Evolutionary conservation across 2,329 filamentous ascomycete species (phyloP).

Genomic region (Stemphylium vesicarium): DNA sequence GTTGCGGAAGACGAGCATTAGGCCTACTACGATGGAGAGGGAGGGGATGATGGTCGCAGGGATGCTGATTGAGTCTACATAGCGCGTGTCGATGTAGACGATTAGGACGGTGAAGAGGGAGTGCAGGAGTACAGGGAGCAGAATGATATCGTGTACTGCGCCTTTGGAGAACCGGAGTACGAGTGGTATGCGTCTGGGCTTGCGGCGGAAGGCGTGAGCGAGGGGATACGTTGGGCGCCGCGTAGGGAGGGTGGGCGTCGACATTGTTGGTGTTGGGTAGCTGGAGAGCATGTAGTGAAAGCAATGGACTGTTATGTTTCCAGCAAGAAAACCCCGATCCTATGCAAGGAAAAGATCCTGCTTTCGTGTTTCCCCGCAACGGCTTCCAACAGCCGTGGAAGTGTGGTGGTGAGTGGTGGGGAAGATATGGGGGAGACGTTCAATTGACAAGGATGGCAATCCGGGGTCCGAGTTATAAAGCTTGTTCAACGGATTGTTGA

Average conservation of each 20-base stretch:
- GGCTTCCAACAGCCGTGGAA: not conserved
- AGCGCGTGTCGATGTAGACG: slow-evolving; percentile 61
- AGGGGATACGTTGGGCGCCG: slow-evolving; percentile 54
- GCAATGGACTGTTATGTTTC: not conserved
- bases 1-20: slow-evolving; percentile 73
- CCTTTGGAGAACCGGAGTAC: slow-evolving; percentile 70
- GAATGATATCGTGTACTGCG: slow-evolving; percentile 65
- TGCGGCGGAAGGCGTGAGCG: slow-evolving; percentile 53
- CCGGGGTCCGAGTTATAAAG: not conserved
- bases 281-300: not conserved
- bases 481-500: not conserved
- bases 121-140: slow-evolving; percentile 64
- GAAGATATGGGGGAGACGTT: slow-evolving; percentile 11
- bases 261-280: slow-evolving; percentile 6
- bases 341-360: not conserved
- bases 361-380: slow-evolving; percentile 7
- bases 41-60: slow-evolving; percentile 67
- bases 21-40: slow-evolving; percentile 68
- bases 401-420: slow-evolving; percentile 5
- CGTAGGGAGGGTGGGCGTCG: slow-evolving; percentile 13
- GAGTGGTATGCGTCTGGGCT: slow-evolving; percentile 64
- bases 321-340: not conserved
- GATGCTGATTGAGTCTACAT: slow-evolving; percentile 59
- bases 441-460: slow-evolving; percentile 6
- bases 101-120: slow-evolving; percentile 64